Conservation (phyloP, 2,329 filamentous ascomycete genomes). For the Elsinoe necatrix region DNA sequence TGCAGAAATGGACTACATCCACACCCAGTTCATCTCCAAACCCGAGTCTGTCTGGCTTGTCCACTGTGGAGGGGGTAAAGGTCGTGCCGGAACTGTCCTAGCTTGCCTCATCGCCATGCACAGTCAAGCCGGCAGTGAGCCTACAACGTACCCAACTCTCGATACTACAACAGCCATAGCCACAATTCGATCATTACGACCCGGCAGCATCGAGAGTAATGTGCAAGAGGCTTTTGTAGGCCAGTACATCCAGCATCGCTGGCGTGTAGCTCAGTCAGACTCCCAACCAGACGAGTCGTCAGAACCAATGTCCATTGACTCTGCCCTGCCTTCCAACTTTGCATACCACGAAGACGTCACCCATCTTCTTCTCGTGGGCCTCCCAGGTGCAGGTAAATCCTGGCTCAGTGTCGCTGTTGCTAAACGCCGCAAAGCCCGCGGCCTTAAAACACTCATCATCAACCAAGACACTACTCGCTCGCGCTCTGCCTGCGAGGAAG, state of each 20-base stretch:
- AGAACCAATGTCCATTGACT: not conserved
- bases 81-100: slow-evolving; percentile 17
- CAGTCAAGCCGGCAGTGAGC: not conserved
- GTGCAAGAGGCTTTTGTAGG: slow-evolving; percentile 16
- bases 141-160: not conserved
- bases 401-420: slow-evolving; percentile 11
- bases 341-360: not conserved
- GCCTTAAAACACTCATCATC: slow-evolving; percentile 5
- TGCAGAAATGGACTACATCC: slow-evolving; percentile 15
- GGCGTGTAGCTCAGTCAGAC: not conserved
- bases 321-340: not conserved
- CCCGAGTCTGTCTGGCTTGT: slow-evolving; percentile 10
- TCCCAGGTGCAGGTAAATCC: slow-evolving; percentile 18
- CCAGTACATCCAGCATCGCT: slow-evolving; percentile 11
- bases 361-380: slow-evolving; percentile 13
- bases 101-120: slow-evolving; percentile 17
- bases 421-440: not conserved
- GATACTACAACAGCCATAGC: slow-evolving; percentile 13
- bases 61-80: slow-evolving; percentile 18
- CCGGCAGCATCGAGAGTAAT: slow-evolving; percentile 17
- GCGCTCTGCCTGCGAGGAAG: slow-evolving; percentile 11
- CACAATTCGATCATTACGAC: slow-evolving; percentile 16
- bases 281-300: not conserved
- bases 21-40: slow-evolving; percentile 5
- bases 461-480: slow-evolving; percentile 17